These are phyloP conservation scores for Teratosphaeria zuluensis DNA, from an alignment of 2,329 filamentous ascomycete genomes.

Conservation along the genomic window DNA sequence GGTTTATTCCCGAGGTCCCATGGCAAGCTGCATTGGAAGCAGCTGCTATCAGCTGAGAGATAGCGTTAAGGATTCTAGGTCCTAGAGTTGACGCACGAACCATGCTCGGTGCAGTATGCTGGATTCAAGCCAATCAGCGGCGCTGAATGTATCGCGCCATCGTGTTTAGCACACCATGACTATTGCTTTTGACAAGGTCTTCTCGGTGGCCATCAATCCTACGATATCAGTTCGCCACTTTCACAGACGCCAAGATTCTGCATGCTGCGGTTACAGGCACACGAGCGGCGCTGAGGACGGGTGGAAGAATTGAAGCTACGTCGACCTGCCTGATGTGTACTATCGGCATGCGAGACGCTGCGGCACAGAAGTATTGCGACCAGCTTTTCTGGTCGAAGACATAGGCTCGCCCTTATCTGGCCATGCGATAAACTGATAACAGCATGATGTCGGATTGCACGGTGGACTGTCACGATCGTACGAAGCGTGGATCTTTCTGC, in stretches of 20 bases:
- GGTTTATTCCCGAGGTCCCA: neutral
- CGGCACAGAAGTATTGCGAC: no score
- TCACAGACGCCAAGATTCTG: neutral
- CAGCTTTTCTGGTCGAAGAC: no score
- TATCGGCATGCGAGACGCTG: no score
- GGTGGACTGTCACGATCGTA: no score
- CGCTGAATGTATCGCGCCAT: neutral
- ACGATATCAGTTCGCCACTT: neutral
- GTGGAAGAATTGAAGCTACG: no score
- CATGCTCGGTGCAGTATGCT: neutral
- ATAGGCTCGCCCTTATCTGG: no score
- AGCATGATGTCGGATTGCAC: no score
- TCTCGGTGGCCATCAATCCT: neutral
- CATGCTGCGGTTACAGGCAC: neutral
- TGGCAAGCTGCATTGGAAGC: neutral
- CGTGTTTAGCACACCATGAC: neutral
- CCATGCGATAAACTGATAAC: no score
- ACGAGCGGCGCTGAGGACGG: no score
- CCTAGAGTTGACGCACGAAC: neutral
- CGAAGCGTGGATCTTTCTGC: no score
- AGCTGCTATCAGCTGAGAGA: neutral
- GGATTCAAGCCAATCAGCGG: neutral
- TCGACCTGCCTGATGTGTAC: no score
- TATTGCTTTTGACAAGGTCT: neutral
- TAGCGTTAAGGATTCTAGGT: neutral